Conservation (phyloP, 106 monocot genomes). For the Dioscorea zingiberensis region DNA sequence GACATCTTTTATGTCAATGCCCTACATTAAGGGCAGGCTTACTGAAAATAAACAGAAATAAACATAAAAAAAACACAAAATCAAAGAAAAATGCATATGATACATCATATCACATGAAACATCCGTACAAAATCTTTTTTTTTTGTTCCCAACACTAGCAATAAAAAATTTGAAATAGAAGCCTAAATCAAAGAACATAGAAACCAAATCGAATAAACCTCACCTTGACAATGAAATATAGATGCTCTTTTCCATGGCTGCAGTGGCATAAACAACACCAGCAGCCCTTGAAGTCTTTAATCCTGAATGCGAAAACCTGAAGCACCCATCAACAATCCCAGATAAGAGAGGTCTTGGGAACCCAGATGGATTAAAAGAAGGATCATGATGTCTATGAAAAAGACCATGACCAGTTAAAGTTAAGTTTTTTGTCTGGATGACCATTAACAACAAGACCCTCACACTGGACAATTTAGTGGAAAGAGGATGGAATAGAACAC, state of each 20-base stretch:
- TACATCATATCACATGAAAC: too few species aligned
- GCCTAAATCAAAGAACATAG: neutral
- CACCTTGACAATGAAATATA: constrained; percentile 88
- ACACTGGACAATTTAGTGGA: too few species aligned
- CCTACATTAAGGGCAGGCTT: constrained; percentile 31
- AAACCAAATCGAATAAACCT: neutral
- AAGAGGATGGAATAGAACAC: too few species aligned
- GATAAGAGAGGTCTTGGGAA: neutral
- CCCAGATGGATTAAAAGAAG: too few species aligned
- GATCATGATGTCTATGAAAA: too few species aligned
- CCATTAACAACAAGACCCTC: too few species aligned
- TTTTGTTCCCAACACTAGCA: neutral
- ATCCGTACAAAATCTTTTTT: too few species aligned
- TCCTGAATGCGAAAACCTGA: neutral
- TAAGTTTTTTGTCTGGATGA: too few species aligned
- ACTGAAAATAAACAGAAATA: neutral
- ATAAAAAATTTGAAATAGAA: neutral
- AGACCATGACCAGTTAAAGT: too few species aligned
- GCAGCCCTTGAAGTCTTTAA: constrained; percentile 14
- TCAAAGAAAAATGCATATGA: too few species aligned
- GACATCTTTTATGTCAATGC: constrained; percentile 88
- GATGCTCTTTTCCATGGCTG: constrained; percentile 80
- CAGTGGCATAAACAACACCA: constrained; percentile 60
- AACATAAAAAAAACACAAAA: too few species aligned
- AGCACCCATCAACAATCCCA: neutral